phyloP scores from a whole-genome alignment of 1,284 basidiomycete genomes.

The Abortiporus biennis region DNA sequence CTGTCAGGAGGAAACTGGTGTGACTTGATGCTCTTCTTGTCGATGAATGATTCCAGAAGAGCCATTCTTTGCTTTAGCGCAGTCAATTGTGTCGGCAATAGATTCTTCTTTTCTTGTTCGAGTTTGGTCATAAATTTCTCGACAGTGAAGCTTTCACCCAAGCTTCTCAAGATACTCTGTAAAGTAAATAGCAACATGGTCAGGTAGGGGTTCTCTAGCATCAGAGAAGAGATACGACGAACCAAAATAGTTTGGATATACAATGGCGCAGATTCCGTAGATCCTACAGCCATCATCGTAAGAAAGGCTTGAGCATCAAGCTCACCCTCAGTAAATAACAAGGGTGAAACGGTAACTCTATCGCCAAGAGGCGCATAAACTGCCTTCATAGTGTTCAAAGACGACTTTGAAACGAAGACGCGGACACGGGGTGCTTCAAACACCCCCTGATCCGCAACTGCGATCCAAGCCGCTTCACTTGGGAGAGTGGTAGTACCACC shows the following conservation, averaged over 20 bases:
- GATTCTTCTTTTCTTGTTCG: slow-evolving; percentile 37
- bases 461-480: slow-evolving; percentile 61
- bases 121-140: slow-evolving; percentile 41
- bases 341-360: slow-evolving; percentile 44
- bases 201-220: too few relatives aligned
- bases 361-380: slow-evolving; percentile 49
- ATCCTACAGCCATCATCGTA: slow-evolving; percentile 61
- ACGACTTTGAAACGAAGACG: slow-evolving; percentile 60
- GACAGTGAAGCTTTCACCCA: slow-evolving; percentile 42
- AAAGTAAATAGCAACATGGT: slow-evolving; percentile 10
- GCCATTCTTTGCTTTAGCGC: slow-evolving; percentile 45
- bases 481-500: slow-evolving; percentile 50
- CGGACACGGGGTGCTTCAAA: slow-evolving; percentile 41
- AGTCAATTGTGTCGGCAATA: slow-evolving; percentile 45
- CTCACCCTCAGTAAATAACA: slow-evolving; percentile 54
- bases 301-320: slow-evolving; percentile 62
- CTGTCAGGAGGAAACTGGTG: slow-evolving; percentile 21
- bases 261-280: slow-evolving; percentile 52
- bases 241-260: slow-evolving; percentile 63
- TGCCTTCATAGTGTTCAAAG: slow-evolving; percentile 49
- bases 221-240: too few relatives aligned
- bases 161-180: slow-evolving; percentile 36
- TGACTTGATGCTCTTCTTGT: slow-evolving; percentile 4
- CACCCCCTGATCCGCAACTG: slow-evolving; percentile 28
- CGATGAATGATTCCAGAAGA: slow-evolving; percentile 47